phyloP scores from a whole-genome alignment of 2,329 filamentous ascomycete genomes.

The Orbilia javanica region DNA sequence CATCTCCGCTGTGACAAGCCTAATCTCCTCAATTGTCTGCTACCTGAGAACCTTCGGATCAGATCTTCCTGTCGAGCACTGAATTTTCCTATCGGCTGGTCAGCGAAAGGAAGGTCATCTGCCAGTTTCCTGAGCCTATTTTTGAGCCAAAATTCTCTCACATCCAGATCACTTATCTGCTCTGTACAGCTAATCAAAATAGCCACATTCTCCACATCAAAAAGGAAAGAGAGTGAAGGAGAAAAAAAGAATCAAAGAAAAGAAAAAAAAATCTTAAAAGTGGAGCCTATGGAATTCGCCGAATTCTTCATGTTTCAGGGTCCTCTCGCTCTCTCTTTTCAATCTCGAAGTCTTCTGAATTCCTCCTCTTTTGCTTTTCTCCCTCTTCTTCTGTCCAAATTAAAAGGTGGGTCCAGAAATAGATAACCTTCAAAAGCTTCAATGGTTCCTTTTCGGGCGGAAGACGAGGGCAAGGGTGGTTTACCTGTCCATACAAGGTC shows the following conservation, averaged over 20 bases:
- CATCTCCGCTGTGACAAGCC: not conserved
- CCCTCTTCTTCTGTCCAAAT: not conserved
- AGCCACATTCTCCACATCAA: not conserved
- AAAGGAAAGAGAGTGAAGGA: not conserved
- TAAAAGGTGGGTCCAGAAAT: slow-evolving; percentile 12
- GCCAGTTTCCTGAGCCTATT: slow-evolving; percentile 20
- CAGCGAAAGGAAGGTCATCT: slow-evolving; percentile 42
- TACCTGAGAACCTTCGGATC: slow-evolving; percentile 6
- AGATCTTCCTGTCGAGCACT: slow-evolving; percentile 10
- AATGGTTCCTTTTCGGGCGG: slow-evolving; percentile 10
- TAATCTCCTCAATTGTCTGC: not conserved
- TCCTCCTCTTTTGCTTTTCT: not conserved
- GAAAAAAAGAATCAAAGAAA: not conserved
- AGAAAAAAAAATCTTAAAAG: slow-evolving; percentile 11
- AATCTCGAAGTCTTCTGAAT: not conserved
- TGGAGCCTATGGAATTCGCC: slow-evolving; percentile 29
- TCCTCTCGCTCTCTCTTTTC: not conserved
- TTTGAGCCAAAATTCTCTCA: slow-evolving; percentile 43
- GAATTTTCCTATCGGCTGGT: slow-evolving; percentile 36
- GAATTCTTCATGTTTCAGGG: slow-evolving; percentile 16
- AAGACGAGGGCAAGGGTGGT: slow-evolving; percentile 27
- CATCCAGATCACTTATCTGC: slow-evolving; percentile 44
- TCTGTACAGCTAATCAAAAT: not conserved
- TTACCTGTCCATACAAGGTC: slow-evolving; percentile 27
- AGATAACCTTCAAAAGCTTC: slow-evolving; percentile 9